These are phyloP conservation scores for Lactifluus echinatus DNA, from an alignment of 768 basidiomycete species.

Conservation along the genomic window DNA sequence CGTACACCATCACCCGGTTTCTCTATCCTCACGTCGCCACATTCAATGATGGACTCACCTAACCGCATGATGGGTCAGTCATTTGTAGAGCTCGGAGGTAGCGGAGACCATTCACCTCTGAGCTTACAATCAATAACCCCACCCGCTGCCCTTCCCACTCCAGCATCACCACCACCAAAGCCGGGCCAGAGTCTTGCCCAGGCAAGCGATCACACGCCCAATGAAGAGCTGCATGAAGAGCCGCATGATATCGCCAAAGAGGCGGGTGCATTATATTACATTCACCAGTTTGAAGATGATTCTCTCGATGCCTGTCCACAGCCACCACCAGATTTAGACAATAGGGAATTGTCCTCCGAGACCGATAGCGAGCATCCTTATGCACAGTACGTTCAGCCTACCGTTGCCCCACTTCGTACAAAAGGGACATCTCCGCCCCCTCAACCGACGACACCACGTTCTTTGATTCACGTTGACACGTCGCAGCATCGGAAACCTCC, in stretches of 20 bases:
- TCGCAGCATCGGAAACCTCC: conserved; percentile 18
- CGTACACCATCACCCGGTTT: conserved; percentile 17
- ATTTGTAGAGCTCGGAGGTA: conserved; percentile 6
- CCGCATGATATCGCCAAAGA: conserved; percentile 39
- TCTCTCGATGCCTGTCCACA: conserved; percentile 8
- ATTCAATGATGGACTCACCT: conserved; percentile 27
- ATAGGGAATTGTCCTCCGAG: conserved; percentile 27
- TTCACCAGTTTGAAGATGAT: conserved; percentile 45
- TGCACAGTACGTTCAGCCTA: not conserved
- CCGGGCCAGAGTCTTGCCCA: conserved; percentile 19
- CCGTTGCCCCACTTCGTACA: conserved; percentile 16
- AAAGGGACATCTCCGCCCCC: conserved; percentile 6
- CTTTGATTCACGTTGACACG: not conserved
- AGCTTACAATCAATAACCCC: not conserved
- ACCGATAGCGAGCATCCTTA: not conserved
- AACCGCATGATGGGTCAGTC: not conserved
- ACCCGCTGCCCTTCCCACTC: not conserved
- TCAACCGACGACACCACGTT: not conserved
- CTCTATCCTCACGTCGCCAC: conserved; percentile 32
- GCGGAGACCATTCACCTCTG: not conserved
- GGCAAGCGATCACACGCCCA: conserved; percentile 7
- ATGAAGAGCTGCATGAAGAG: too few relatives aligned
- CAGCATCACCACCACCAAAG: not conserved
- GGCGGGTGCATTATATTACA: conserved; percentile 60
- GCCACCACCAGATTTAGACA: conserved; percentile 26